Evolutionary conservation across 305 asterid species (phyloP), one percentile per base, ranked within the genome.

Genomic region (Ruellia speciosa): DNA sequence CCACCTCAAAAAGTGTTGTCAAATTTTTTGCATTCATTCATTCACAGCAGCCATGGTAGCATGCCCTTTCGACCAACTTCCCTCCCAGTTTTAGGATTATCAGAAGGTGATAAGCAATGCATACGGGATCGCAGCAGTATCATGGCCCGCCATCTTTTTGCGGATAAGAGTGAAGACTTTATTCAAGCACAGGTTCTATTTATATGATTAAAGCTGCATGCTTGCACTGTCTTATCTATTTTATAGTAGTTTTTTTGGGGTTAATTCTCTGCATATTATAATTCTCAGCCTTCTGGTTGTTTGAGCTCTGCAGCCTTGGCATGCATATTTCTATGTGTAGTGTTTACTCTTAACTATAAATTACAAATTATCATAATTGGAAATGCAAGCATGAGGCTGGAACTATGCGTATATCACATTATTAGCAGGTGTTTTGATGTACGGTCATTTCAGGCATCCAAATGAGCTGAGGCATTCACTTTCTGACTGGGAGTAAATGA

Each of bases 61-160:
- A 18, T 81, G 48, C 97, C 96, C 39, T 83, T 93, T 66, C 88
- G 81, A 59, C 90, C 97, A 50, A 75, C 94, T 56, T 75, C 94
- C 54, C 87, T 93, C 70, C 99, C 97, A 18, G 72, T 75, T 63
- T 78, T 93, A 78, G 99, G 99, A 65, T 77, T 93, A 73, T 93
- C 99, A 63, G 90, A 81, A 69, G 88, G 93, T 62, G 99, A 93
- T 64, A 93, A 93, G 71, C 89, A 78, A 70, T 89, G 99, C 81
- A 90, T 89, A 77, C 97, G 94, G 52, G 95, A 93, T 70, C 96
- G 97, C 56, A 90, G 96, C 80, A 87, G 96, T 68, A 93, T 93
- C 61, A 93, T 93, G 99, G 97, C 99, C 64, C 95, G 97, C 5
- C 99, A 93, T 71, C 79, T 93, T 65, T 87, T 87, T 81, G 99